Percentiles rank a stretch among this genome's conserved stretches.
These are phyloP conservation scores for Neospora caninum DNA, from an alignment of 169 alveolate genomes.

Conservation along the genomic window DNA sequence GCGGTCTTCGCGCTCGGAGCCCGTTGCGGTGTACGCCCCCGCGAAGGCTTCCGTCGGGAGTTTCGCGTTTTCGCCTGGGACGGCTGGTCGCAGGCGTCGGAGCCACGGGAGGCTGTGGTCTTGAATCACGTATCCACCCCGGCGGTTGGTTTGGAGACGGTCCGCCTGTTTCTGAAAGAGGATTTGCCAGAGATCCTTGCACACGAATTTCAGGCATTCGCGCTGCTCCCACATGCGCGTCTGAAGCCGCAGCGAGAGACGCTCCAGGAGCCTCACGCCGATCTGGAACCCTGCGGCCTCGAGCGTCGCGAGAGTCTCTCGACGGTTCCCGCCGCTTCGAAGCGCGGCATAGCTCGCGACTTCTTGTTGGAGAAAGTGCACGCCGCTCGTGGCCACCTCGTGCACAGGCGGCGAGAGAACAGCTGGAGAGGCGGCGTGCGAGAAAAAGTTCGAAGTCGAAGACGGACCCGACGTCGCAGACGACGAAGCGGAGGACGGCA, in stretches of 20 bases:
- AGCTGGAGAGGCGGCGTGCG: not conserved
- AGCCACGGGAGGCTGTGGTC: conserved; percentile 74
- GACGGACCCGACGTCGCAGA: not conserved
- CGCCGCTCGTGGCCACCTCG: conserved; percentile 46
- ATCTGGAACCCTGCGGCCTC: conserved; percentile 45
- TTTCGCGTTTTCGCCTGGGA: not conserved
- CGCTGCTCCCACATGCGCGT: conserved; percentile 71
- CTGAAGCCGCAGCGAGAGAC: conserved; percentile 37
- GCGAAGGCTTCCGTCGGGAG: not conserved
- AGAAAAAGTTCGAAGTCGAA: not conserved
- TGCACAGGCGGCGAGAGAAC: not conserved
- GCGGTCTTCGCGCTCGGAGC: not conserved
- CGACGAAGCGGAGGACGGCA: not conserved
- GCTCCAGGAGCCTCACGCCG: conserved; percentile 47
- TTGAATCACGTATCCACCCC: conserved; percentile 74
- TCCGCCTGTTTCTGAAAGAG: conserved; percentile 78
- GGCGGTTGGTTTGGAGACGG: conserved; percentile 73
- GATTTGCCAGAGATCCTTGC: conserved; percentile 75
- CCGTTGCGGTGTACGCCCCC: not conserved
- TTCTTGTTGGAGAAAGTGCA: conserved; percentile 50
- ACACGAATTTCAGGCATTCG: conserved; percentile 74
- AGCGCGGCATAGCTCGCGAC: conserved; percentile 32
- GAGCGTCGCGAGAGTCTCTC: conserved; percentile 38
- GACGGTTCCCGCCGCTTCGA: conserved; percentile 45
- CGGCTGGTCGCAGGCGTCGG: conserved; percentile 61